Percentiles rank a stretch among this genome's conserved stretches.
Conservation (phyloP, 805 yeast genomes). For the Wickerhamiella sorbophila region DNA sequence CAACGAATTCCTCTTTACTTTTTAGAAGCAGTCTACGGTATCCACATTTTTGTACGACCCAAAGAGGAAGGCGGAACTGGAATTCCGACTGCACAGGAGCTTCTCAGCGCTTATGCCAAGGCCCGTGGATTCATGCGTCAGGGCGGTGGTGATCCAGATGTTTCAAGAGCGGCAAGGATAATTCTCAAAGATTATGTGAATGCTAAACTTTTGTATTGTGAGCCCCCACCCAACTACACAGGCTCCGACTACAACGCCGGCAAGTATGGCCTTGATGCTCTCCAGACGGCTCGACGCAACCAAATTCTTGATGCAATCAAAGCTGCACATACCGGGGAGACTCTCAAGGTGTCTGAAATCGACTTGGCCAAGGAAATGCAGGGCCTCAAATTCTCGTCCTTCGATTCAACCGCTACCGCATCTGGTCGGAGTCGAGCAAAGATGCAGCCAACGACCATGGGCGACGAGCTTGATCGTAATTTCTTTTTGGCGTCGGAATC, state of each 20-base stretch:
- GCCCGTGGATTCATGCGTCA: slow-evolving; percentile 91
- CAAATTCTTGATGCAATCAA: slow-evolving; percentile 50
- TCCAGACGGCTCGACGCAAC: slow-evolving; percentile 59
- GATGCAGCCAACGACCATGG: slow-evolving; percentile 37
- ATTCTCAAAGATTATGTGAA: slow-evolving; percentile 87
- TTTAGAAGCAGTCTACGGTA: slow-evolving; percentile 87
- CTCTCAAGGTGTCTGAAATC: slow-evolving; percentile 36
- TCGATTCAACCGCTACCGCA: slow-evolving; percentile 30
- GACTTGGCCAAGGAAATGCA: slow-evolving; percentile 57
- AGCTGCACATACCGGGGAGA: slow-evolving; percentile 29
- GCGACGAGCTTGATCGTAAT: slow-evolving; percentile 72
- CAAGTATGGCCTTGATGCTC: slow-evolving; percentile 46
- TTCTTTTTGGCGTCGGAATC: slow-evolving; percentile 60
- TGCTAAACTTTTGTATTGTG: slow-evolving; percentile 72
- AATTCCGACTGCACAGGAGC: slow-evolving; percentile 71
- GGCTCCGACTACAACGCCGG: slow-evolving; percentile 62
- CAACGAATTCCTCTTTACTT: slow-evolving; percentile 79
- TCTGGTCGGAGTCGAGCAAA: slow-evolving; percentile 32
- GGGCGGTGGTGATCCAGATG: slow-evolving; percentile 94
- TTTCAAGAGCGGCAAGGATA: slow-evolving; percentile 84
- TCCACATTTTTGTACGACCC: slow-evolving; percentile 63
- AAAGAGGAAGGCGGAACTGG: slow-evolving; percentile 83
- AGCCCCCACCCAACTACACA: slow-evolving; percentile 70
- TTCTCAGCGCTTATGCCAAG: slow-evolving; percentile 82
- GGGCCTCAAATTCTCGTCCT: slow-evolving; percentile 61